These are phyloP conservation scores for Coemansia sp. DNA, from an alignment of 192 early-diverging fungal species.

Conservation along the genomic window DNA sequence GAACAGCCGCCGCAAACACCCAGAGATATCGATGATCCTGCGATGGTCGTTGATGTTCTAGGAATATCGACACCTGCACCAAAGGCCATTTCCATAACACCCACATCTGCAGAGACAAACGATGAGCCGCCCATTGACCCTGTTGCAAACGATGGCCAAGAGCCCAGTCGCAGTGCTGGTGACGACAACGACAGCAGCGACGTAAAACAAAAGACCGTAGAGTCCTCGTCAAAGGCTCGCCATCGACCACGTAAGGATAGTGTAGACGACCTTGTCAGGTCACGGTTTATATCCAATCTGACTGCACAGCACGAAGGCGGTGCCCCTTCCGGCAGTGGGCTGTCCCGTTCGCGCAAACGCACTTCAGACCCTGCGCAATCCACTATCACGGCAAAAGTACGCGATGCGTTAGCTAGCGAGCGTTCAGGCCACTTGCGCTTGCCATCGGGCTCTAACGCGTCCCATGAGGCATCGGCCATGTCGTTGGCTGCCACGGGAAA, in stretches of 20 bases:
- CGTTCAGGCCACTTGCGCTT: constrained; percentile 12
- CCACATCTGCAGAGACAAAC: background rate
- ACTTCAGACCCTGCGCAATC: constrained; percentile 12
- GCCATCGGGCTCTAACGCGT: background rate
- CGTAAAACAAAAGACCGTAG: background rate
- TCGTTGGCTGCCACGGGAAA: background rate
- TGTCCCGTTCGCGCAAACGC: constrained; percentile 14
- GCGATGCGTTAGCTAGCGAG: constrained; percentile 41
- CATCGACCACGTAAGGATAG: constrained; percentile 47
- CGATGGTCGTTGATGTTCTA: constrained; percentile 10
- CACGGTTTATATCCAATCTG: constrained; percentile 31
- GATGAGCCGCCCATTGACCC: background rate
- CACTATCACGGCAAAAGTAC: constrained; percentile 45
- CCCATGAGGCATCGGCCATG: background rate
- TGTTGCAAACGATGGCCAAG: background rate
- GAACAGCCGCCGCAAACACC: background rate
- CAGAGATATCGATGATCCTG: background rate
- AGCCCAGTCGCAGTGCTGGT: background rate
- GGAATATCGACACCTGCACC: constrained; percentile 19
- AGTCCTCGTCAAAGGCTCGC: constrained; percentile 4
- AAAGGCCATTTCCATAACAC: background rate
- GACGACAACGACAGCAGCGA: background rate
- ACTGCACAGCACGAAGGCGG: constrained; percentile 10
- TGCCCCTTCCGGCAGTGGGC: background rate
- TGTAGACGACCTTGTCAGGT: constrained; percentile 51